Evolutionary conservation across 164 flowering plant species (phyloP).

Genomic region (Saururus chinensis): DNA sequence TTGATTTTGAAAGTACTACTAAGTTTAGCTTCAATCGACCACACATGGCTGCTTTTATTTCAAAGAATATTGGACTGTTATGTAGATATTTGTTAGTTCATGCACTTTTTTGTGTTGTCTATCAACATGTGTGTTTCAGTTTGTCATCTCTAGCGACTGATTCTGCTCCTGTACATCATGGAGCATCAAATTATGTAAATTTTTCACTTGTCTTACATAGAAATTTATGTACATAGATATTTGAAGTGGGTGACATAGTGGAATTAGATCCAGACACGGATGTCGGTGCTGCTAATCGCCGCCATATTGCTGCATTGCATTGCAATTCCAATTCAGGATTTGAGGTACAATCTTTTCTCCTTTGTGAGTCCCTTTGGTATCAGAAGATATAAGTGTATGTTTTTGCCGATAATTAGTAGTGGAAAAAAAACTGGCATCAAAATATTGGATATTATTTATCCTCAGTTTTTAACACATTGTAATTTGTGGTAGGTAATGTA

Average conservation of each 20-base stretch:
- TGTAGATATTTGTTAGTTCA: too few species aligned
- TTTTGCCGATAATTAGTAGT: too few species aligned
- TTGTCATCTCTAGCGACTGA: too few species aligned
- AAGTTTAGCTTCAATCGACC: background rate
- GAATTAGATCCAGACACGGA: conserved; percentile 53
- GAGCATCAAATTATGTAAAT: background rate
- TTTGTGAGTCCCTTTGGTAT: background rate
- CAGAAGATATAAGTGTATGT: too few species aligned
- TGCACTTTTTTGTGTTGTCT: too few species aligned
- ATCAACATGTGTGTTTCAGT: too few species aligned
- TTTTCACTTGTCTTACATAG: background rate
- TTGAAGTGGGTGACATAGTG: conserved; percentile 77
- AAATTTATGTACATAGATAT: conserved; percentile 28
- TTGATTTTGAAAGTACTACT: too few species aligned
- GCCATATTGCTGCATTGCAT: conserved; percentile 71
- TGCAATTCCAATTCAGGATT: conserved; percentile 83
- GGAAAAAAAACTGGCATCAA: background rate
- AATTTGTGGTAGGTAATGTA: background rate
- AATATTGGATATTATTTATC: background rate
- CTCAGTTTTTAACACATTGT: background rate
- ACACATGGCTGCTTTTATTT: background rate
- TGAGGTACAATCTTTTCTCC: conserved; percentile 42
- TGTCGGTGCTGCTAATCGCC: conserved; percentile 75
- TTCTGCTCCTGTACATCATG: conserved; percentile 10
- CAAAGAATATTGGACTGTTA: too few species aligned